A percentile compares a stretch with the other conserved stretches of the same genome.
phyloP scores from a whole-genome alignment of 129 eudicot species.

The Ambrosia trifida region DNA sequence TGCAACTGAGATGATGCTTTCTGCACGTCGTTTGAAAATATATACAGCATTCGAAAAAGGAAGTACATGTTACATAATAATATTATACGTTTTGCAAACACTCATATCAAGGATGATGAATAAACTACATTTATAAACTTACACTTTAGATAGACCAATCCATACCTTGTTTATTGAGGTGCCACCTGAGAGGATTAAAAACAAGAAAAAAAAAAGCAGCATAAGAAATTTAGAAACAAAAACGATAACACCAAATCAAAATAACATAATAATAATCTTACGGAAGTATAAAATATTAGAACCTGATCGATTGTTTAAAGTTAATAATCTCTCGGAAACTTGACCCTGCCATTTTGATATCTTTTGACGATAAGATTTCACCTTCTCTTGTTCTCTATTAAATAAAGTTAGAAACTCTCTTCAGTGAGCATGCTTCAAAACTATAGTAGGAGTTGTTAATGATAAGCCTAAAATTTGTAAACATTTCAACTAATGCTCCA shows the following conservation, averaged over 20 bases:
- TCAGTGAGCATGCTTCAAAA: background rate
- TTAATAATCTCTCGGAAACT: slow-evolving; percentile 70
- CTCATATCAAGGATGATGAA: background rate
- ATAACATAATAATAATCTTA: background rate
- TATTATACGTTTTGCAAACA: background rate
- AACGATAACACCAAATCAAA: slow-evolving; percentile 1
- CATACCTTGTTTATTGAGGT: slow-evolving; percentile 75
- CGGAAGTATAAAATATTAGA: slow-evolving; percentile 11
- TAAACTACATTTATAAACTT: slow-evolving; percentile 41
- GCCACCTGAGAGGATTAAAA: slow-evolving; percentile 52
- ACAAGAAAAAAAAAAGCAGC: slow-evolving; percentile 21
- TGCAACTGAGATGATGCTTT: slow-evolving; percentile 40
- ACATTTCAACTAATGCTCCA: background rate
- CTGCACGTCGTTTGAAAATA: slow-evolving; percentile 26
- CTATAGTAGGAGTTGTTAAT: background rate
- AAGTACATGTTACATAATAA: background rate
- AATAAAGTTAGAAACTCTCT: background rate
- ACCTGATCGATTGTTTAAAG: slow-evolving; percentile 79
- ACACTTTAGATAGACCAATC: slow-evolving; percentile 46
- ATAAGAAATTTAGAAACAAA: slow-evolving; percentile 22
- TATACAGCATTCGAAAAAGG: background rate
- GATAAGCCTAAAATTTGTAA: background rate
- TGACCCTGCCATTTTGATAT: slow-evolving; percentile 94
- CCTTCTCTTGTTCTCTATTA: slow-evolving; percentile 91
- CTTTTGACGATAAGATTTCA: slow-evolving; percentile 81